A percentile compares a stretch with the other conserved stretches of the same genome.
Evolutionary conservation across 2,329 filamentous ascomycete genomes (phyloP).

Genomic region (Geosmithia flava): DNA sequence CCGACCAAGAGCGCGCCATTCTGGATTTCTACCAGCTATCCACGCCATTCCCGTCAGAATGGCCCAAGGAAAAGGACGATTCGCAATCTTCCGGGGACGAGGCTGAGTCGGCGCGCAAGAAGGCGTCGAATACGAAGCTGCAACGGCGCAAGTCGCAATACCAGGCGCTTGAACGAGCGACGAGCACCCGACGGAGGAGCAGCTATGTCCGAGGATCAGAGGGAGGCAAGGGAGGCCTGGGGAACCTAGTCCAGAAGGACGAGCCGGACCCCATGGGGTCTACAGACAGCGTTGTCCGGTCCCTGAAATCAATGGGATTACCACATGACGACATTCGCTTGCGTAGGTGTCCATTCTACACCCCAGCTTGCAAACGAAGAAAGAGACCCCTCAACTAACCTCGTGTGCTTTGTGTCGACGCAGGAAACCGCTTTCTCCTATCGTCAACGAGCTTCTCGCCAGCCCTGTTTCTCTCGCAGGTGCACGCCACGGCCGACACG

Average conservation of each 20-base stretch:
- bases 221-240: conserved; percentile 51
- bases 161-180: conserved; percentile 67
- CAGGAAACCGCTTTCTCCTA: conserved; percentile 84
- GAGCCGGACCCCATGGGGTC: conserved; percentile 88
- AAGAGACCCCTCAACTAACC: neutral
- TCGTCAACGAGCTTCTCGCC: conserved; percentile 95
- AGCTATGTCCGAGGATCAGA: conserved; percentile 55
- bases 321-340: conserved; percentile 72
- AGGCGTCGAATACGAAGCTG: conserved; percentile 24
- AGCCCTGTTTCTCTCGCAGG: conserved; percentile 79
- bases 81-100: conserved; percentile 43
- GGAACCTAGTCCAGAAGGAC: conserved; percentile 76
- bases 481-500: conserved; percentile 78
- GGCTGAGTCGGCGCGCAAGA: conserved; percentile 16
- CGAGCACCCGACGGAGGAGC: conserved; percentile 52
- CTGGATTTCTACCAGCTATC: conserved; percentile 84
- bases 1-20: conserved; percentile 63
- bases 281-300: conserved; percentile 72
- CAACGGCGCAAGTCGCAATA: conserved; percentile 64
- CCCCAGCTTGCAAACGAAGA: neutral
- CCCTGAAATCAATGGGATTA: conserved; percentile 64
- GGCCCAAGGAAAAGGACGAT: conserved; percentile 63
- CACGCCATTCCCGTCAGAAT: conserved; percentile 66
- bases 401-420: neutral
- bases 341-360: conserved; percentile 47